These are phyloP conservation scores for Suillus tomentosus DNA, from an alignment of 768 basidiomycete species.

Conservation along the genomic window DNA sequence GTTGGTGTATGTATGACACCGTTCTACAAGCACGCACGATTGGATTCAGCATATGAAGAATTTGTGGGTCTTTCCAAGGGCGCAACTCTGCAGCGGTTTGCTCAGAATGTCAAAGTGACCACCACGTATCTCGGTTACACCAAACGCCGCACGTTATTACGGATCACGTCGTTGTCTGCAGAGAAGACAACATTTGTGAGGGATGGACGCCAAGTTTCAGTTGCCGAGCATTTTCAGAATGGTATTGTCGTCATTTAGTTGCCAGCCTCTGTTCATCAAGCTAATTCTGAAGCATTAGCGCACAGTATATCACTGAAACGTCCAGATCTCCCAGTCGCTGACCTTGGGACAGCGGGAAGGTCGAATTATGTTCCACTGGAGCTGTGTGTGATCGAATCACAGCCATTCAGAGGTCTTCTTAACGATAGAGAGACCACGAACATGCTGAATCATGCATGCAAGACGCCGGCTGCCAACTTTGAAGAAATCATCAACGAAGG, in stretches of 20 bases:
- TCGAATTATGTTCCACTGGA: neutral
- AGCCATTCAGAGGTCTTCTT: constrained; percentile 62
- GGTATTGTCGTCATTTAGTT: neutral
- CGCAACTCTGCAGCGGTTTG: constrained; percentile 48
- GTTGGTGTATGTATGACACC: constrained; percentile 46
- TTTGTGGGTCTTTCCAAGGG: constrained; percentile 30
- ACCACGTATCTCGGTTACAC: constrained; percentile 58
- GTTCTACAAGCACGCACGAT: constrained; percentile 39
- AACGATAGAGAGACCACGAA: constrained; percentile 57
- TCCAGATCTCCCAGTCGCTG: neutral
- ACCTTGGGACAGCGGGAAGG: neutral
- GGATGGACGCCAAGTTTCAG: neutral
- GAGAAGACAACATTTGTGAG: constrained; percentile 49
- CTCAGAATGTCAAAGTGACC: constrained; percentile 56
- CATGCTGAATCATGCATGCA: constrained; percentile 42
- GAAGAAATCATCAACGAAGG: neutral
- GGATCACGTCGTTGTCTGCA: constrained; percentile 10
- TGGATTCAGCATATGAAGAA: neutral
- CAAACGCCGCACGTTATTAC: neutral
- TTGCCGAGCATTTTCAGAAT: neutral
- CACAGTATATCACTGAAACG: neutral
- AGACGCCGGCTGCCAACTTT: neutral
- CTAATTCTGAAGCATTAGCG: neutral
- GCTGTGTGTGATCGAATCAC: constrained; percentile 30
- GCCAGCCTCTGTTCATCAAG: neutral